Base-by-base conservation (phyloP, 176 grass and related monocot species). In the Otatea glauca region DNA sequence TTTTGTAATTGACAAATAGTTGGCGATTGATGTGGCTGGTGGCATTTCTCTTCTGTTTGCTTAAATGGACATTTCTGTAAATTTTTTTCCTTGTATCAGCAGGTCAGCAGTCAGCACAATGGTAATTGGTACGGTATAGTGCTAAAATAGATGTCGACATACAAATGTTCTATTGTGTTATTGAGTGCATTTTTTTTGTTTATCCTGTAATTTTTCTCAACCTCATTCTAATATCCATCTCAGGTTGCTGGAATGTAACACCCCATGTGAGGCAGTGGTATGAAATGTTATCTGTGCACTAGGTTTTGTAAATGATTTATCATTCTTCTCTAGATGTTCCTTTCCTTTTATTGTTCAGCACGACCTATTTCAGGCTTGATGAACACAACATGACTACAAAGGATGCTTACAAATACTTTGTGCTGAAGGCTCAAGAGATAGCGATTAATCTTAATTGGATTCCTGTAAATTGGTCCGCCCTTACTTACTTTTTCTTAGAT, bases 321-420 rank as follows among this genome's bases (percentile, higher is more conserved):
- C 41, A 39, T 60, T 43, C 21, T 60, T 65, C 9, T 55, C 51
- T 85, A 42, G 20, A 79, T 73, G 13, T 42, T 79, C 21, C 9
- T 70, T 82, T 88, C 55, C 29, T 69, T 69, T 67, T 41, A 66
- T 67, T 44, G 0, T 37, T 68, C 38, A 82, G 78, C 61, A 53
- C 37, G n/a, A 32, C 2, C 56, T 45, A 69, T 65, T 75, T 7
- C 80, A 98, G 96, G 93, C 93, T 98, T 72, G 68, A 86, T 79
- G 91, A 95, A 63, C 87, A 4, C 76, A 90, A 94, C 75, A 89
- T 98, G 89, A 98, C 96, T 80, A 78, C 93, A 83, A 94, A 98
- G 60, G 91, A 91, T 77, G 96, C 93, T 71, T 98, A 98, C 60
- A 88, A 94, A 89, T 98, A 98, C 75, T 98, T 98, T 66, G 93